Evolutionary conservation across 176 grass and related monocot genomes (phyloP), one percentile per base, ranked within the genome.

Genomic region (Paspalum vaginatum): DNA sequence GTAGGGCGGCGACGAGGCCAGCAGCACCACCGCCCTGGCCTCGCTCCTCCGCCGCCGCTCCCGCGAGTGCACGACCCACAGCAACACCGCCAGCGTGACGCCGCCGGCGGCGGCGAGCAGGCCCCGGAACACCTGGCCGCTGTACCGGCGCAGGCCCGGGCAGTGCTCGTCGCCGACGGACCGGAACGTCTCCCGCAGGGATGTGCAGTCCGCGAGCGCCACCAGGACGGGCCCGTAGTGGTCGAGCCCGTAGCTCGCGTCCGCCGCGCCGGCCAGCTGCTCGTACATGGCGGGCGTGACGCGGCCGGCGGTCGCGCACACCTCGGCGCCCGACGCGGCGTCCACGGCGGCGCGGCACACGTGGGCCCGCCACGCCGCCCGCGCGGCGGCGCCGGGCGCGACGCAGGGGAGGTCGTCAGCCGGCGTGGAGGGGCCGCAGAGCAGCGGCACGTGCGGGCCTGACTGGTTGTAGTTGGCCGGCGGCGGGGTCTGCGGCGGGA

Each of bases 391-490:
- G 55, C 32, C 32, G 32, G 32, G 32, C 32, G 13, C 46, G 46
- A 59, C 84, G 74, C 66, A 25, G 38, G 73, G 14, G 54, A 93
- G 50, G 70, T 93, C 87, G 10, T 76, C 68, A 7, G 78, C 57
- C 25, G 83, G 41, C 45, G 84, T 83, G 68, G 87, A 89, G 2
- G 87, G 90, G 84, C 74, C 85, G 73, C 91, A 93, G 56, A 93
- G 91, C 53, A 26, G 51, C 46, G 88, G 88, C 42, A 90, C 66
- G 2, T 21, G 40, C 26, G 74, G 69, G 0, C 88, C 88, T 13
- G 91, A 93, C 66, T 90, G 88, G 85, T 93, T 88, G 91, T 77
- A 85, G 78, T 79, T 68, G 58, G 75, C 22, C 51, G 65, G 68
- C 53, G 68, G 67, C 11, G 64, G 38, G n/a, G 18, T 26, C 24